These are phyloP conservation scores for Hebeloma cylindrosporum DNA, from an alignment of 768 basidiomycete genomes.

Conservation along the genomic window DNA sequence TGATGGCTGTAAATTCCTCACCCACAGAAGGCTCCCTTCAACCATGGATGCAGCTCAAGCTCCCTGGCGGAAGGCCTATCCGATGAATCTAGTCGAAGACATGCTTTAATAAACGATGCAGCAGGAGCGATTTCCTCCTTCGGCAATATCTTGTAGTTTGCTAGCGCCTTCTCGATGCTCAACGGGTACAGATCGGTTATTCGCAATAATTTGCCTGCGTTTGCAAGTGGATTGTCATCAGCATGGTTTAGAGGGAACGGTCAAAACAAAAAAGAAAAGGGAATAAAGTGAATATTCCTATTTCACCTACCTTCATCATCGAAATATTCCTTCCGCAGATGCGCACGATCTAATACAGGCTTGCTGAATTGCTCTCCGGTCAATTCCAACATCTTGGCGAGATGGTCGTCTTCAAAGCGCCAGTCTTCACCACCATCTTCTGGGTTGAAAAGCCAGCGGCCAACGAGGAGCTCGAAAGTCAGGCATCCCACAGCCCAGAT, in stretches of 20 bases:
- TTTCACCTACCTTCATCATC: slow-evolving; percentile 3
- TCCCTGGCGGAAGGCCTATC: slow-evolving; percentile 7
- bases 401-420: slow-evolving; percentile 26
- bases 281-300: too few relatives aligned
- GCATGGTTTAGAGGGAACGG: background rate
- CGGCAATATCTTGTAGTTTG: slow-evolving; percentile 4
- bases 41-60: slow-evolving; percentile 5
- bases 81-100: slow-evolving; percentile 5
- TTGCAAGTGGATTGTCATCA: background rate
- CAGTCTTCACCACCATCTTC: slow-evolving; percentile 12
- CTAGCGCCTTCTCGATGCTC: slow-evolving; percentile 8
- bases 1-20: too few relatives aligned
- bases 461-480: slow-evolving; percentile 26
- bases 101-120: slow-evolving; percentile 5
- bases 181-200: slow-evolving; percentile 1
- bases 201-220: slow-evolving; percentile 6
- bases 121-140: slow-evolving; percentile 4
- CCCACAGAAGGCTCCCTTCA: slow-evolving; percentile 5
- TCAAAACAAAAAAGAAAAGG: background rate
- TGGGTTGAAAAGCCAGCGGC: slow-evolving; percentile 24
- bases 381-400: slow-evolving; percentile 30
- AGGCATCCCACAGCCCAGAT: slow-evolving; percentile 31
- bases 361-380: slow-evolving; percentile 24
- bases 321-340: slow-evolving; percentile 7
- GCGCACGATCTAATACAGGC: slow-evolving; percentile 14